Evolutionary conservation across 495 filamentous ascomycete species (phyloP).

Genomic region (Hypoxylon fuscum): DNA sequence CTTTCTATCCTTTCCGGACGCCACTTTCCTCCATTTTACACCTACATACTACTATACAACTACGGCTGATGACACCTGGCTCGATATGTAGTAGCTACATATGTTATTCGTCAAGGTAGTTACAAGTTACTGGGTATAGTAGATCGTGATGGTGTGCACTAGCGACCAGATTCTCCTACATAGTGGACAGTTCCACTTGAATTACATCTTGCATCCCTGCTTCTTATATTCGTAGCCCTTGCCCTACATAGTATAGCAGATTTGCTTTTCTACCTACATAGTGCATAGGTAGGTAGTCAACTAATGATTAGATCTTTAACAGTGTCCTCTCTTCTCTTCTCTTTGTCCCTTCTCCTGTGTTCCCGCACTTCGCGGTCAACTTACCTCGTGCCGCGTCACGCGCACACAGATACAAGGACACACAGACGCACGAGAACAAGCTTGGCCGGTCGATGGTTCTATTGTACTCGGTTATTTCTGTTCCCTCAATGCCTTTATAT

Average conservation of each 20-base stretch:
- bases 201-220: conserved; percentile 29
- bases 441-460: conserved; percentile 12
- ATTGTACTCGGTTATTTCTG: conserved; percentile 10
- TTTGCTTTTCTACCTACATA: too few species aligned
- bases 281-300: conserved; percentile 4
- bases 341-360: conserved; percentile 18
- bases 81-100: conserved; percentile 9
- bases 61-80: conserved; percentile 14
- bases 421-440: conserved; percentile 14
- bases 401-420: too few species aligned
- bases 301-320: conserved; percentile 23
- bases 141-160: conserved; percentile 37
- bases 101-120: conserved; percentile 37
- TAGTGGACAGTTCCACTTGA: conserved; percentile 31
- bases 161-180: conserved; percentile 15
- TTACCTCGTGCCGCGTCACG: conserved; percentile 18
- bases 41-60: too few species aligned
- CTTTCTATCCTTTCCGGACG: background rate
- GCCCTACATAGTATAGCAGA: background rate
- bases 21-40: too few species aligned
- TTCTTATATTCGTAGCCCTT: conserved; percentile 8
- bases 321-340: conserved; percentile 11
- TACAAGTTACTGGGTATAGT: too few species aligned
- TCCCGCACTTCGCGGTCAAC: conserved; percentile 25
- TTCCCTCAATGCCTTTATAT: conserved; percentile 34